Evolutionary conservation across 2,329 filamentous ascomycete species (phyloP), one percentile per base, ranked within the genome.

Genomic region (Drechslera avenae): DNA sequence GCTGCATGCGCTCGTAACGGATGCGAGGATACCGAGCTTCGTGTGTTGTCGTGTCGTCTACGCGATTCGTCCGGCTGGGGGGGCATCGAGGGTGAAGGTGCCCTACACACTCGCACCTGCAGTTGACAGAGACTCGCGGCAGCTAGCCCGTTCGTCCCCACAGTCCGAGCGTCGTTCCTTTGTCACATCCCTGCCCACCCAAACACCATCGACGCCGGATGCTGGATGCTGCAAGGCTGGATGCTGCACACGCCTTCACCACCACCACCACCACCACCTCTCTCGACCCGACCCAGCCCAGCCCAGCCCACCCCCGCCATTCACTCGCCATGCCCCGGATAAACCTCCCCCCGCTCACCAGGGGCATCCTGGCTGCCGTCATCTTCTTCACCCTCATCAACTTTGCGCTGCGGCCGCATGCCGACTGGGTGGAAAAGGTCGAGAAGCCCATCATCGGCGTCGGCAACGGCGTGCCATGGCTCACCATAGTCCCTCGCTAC

Each of bases 301-400:
- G n/a, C n/a, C n/a, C 28, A 33, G n/a, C 35, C 31, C 43, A n/a
- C n/a, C 28, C 37, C 26, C 35, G 30, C 13, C 19, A 37, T 32
- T 26, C 46, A 28, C 42, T 47, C 56, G 28, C 66, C 57, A 84
- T 96, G 91, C 83, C 89, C 66, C 87, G 93, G 79, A 83, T 97
- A 77, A 97, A 95, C 70, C 87, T 97, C 57, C 94, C 94, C 53
- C 93, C 94, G 23, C 85, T 96, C 62, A 97, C 94, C 39, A 88
- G 94, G 58, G 85, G 84, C 64, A 81, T 93, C 48, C 86, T 99
- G 64, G 83, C 89, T 68, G 81, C 82, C 53, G 83, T 96, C 51
- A 74, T 91, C 58, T 77, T 86, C 57, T 86, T 96, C 75, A 95
- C 91, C 44, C 77, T 94, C 63, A 81, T 97, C 68, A 94, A 92